Conservation (phyloP, 2,329 filamentous ascomycete species). For the Hymenoscyphus fraxineus region DNA sequence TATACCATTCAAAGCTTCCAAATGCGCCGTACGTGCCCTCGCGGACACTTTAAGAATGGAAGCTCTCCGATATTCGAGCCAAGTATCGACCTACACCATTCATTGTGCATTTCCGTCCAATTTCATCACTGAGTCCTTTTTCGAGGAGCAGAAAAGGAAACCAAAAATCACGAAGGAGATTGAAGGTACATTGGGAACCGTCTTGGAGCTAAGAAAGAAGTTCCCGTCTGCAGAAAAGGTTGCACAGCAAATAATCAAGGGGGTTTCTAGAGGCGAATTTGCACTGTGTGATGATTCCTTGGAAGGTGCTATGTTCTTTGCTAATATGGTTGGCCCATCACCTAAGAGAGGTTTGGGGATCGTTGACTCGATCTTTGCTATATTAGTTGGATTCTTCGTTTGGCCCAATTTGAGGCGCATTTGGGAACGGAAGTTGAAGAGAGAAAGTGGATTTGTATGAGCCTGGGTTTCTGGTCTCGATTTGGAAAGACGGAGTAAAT, state of each 20-base stretch:
- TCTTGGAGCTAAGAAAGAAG: background rate
- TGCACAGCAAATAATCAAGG: background rate
- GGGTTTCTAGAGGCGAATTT: conserved; percentile 2
- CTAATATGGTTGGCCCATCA: conserved; percentile 5
- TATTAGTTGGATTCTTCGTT: background rate
- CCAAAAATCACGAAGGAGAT: conserved; percentile 1
- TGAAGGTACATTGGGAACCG: conserved; percentile 1
- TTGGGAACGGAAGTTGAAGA: background rate
- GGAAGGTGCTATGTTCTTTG: background rate
- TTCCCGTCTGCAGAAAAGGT: background rate
- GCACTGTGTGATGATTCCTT: background rate
- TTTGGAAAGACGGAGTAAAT: no score
- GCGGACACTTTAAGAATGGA: conserved; percentile 5
- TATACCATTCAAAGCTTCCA: background rate
- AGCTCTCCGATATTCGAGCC: background rate
- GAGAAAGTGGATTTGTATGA: background rate
- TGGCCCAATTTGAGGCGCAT: background rate
- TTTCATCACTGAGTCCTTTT: conserved; percentile 1
- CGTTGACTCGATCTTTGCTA: background rate
- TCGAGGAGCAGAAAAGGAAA: conserved; percentile 4
- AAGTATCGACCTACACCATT: conserved; percentile 3
- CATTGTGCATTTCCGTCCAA: conserved; percentile 4
- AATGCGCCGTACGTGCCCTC: conserved; percentile 2
- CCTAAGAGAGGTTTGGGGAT: conserved; percentile 7
- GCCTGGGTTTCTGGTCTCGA: background rate